Evolutionary conservation across 2,329 filamentous ascomycete species (phyloP).

Genomic region (Aspergillus sp.): DNA sequence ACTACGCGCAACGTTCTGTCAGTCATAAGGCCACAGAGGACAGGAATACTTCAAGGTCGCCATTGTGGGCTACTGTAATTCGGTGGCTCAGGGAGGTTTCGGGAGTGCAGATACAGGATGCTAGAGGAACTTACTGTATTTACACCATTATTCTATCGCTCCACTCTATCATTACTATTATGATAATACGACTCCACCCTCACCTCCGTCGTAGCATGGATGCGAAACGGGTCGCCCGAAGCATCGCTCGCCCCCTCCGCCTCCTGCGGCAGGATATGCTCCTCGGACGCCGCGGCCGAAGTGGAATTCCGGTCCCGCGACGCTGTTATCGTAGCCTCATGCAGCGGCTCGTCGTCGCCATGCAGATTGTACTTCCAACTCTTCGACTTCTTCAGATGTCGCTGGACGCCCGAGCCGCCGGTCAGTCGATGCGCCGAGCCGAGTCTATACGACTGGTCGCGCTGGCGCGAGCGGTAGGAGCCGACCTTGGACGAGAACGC

Average conservation of each 20-base stretch:
- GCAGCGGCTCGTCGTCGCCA: neutral
- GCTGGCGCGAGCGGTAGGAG: slow-evolving; percentile 7
- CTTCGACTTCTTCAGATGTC: neutral
- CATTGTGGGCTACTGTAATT: too few relatives aligned
- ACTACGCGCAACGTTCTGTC: too few relatives aligned
- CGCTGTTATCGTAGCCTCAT: neutral
- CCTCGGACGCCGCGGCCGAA: slow-evolving; percentile 2
- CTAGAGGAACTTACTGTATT: too few relatives aligned
- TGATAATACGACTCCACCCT: slow-evolving; percentile 8
- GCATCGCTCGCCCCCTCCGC: neutral
- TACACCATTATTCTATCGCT: too few relatives aligned
- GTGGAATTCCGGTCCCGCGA: slow-evolving; percentile 2
- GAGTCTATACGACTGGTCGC: too few relatives aligned
- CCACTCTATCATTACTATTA: too few relatives aligned
- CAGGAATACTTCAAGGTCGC: too few relatives aligned
- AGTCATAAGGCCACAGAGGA: too few relatives aligned
- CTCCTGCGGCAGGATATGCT: slow-evolving; percentile 3
- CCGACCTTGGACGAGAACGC: slow-evolving; percentile 11
- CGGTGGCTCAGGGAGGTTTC: too few relatives aligned
- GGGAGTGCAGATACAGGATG: too few relatives aligned
- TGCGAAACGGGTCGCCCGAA: slow-evolving; percentile 1
- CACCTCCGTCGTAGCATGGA: slow-evolving; percentile 9
- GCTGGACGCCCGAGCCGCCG: too few relatives aligned
- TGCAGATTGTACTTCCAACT: slow-evolving; percentile 1
- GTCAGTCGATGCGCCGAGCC: too few relatives aligned